Evolutionary conservation across 495 filamentous ascomycete genomes (phyloP).

Genomic region (Aspergillus nanangensis): DNA sequence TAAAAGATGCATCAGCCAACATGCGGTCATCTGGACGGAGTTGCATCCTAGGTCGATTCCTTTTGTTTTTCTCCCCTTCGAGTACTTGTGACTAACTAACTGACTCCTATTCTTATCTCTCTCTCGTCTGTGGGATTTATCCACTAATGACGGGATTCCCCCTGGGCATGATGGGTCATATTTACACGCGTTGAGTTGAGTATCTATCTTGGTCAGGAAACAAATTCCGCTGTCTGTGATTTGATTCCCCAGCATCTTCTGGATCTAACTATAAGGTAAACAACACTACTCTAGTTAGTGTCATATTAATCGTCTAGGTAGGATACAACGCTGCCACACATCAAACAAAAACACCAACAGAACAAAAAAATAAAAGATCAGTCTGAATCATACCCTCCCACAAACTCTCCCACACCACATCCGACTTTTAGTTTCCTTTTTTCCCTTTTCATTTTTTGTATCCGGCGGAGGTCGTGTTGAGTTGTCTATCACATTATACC

Average conservation of each 20-base stretch:
- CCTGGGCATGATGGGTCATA: background rate
- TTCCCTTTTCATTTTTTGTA: background rate
- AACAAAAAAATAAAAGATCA: no score
- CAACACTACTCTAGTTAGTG: no score
- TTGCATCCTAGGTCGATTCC: background rate
- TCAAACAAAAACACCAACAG: no score
- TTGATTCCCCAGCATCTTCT: background rate
- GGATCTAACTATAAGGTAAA: background rate
- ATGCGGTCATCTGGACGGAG: slow-evolving; percentile 4
- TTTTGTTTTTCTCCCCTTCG: no score
- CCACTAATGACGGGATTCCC: background rate
- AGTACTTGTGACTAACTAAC: no score
- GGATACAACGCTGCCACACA: no score
- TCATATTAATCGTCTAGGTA: no score
- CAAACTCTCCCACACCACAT: no score
- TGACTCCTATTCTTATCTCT: slow-evolving; percentile 1
- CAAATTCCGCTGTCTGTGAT: slow-evolving; percentile 4
- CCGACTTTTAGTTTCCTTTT: no score
- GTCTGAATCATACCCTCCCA: no score
- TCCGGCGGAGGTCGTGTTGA: background rate
- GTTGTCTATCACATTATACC: no score
- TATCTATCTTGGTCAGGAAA: slow-evolving; percentile 1
- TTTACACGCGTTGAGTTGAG: background rate
- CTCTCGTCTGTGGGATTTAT: background rate
- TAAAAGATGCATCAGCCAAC: slow-evolving; percentile 1